Evolutionary conservation across 2,329 filamentous ascomycete species (phyloP).

Genomic region (Helotiales sp.): DNA sequence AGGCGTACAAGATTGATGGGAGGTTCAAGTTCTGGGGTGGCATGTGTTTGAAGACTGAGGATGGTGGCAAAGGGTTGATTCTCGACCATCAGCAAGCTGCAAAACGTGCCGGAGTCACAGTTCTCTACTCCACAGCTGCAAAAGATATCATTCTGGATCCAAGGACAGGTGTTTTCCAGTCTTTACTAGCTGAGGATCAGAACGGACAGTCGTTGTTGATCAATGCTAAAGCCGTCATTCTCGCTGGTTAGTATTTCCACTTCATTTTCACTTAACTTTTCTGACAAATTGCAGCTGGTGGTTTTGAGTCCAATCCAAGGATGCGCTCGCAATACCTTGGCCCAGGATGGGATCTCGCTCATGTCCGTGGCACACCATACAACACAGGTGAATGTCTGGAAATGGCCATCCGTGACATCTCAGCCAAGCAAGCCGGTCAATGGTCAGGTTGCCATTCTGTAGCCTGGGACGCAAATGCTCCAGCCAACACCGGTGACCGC

Average conservation of each 20-base stretch:
- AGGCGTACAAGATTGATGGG: constrained; percentile 64
- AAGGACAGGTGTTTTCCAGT: constrained; percentile 34
- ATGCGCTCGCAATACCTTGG: constrained; percentile 56
- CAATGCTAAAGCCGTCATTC: constrained; percentile 44
- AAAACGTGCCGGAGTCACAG: constrained; percentile 40
- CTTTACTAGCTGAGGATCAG: constrained; percentile 32
- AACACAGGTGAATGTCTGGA: constrained; percentile 61
- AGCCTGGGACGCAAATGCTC: constrained; percentile 64
- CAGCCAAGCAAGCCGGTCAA: constrained; percentile 54
- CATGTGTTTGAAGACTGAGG: constrained; percentile 56
- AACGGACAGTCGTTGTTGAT: constrained; percentile 31
- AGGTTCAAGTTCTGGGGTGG: constrained; percentile 68
- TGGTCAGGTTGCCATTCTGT: constrained; percentile 66
- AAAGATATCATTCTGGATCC: constrained; percentile 40
- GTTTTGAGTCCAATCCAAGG: constrained; percentile 61
- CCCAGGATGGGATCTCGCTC: constrained; percentile 61
- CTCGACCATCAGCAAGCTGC: constrained; percentile 48
- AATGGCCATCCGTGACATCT: constrained; percentile 50
- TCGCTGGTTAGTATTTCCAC: constrained; percentile 38
- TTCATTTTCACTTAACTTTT: not conserved
- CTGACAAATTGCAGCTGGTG: constrained; percentile 46
- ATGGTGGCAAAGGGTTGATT: constrained; percentile 61
- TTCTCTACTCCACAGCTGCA: constrained; percentile 48
- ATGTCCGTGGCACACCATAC: constrained; percentile 63
- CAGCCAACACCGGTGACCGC: constrained; percentile 54